Conservation (phyloP, 352 stramenopile species). For the Globisporangium viniferum region DNA sequence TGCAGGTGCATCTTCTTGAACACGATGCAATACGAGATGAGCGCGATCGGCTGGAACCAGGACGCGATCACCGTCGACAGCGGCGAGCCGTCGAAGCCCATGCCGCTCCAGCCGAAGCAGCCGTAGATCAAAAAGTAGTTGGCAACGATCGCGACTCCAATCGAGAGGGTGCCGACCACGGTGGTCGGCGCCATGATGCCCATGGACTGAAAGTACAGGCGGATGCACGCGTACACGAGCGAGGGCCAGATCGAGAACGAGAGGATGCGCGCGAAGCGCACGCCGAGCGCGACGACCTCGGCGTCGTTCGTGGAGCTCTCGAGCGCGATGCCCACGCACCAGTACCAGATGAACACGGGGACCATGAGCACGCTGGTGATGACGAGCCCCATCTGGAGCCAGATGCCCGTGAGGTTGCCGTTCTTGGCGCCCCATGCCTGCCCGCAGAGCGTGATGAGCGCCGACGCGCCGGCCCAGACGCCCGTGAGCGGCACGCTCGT, state of each 20-base stretch:
- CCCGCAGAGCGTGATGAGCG: constrained; percentile 51
- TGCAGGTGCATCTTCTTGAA: constrained; percentile 74
- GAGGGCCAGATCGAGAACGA: constrained; percentile 76
- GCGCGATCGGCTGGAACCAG: constrained; percentile 74
- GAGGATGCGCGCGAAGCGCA: constrained; percentile 73
- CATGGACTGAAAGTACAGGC: constrained; percentile 84
- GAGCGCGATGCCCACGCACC: constrained; percentile 51
- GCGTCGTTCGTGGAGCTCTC: constrained; percentile 57
- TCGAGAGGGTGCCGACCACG: constrained; percentile 62
- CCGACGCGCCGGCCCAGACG: constrained; percentile 68
- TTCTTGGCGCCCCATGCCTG: constrained; percentile 40
- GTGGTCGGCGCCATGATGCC: constrained; percentile 75
- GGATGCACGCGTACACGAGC: constrained; percentile 73
- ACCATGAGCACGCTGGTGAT: constrained; percentile 29
- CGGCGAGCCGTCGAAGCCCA: constrained; percentile 78
- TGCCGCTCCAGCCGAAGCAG: constrained; percentile 44
- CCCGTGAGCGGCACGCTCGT: constrained; percentile 64
- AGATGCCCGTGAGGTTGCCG: constrained; percentile 31
- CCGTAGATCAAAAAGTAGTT: constrained; percentile 73
- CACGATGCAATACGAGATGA: constrained; percentile 72
- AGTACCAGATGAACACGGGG: constrained; percentile 40
- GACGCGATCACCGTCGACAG: constrained; percentile 73
- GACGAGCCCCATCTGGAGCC: constrained; percentile 37
- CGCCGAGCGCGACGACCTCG: constrained; percentile 61
- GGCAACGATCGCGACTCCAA: constrained; percentile 49